Evolutionary conservation across 1,139 yeast genomes (phyloP).

Genomic region (Suhomyces coccinellae): DNA sequence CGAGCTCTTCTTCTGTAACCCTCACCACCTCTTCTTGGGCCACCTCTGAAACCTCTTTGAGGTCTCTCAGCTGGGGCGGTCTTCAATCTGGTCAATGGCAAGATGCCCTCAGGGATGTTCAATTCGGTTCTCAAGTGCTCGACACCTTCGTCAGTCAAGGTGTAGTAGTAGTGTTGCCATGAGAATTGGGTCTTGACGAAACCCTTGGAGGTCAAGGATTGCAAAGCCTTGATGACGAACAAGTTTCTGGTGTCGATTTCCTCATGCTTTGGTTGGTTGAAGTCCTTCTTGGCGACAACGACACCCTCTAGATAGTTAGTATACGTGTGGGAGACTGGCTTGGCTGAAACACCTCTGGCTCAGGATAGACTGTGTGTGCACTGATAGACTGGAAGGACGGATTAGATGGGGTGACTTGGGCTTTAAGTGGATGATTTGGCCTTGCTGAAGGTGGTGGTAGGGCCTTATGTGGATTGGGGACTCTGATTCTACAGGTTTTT

Average conservation of each 20-base stretch:
- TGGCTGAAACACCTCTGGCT: too few relatives aligned
- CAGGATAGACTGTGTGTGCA: too few relatives aligned
- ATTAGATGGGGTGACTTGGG: too few relatives aligned
- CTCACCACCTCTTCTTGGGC: slow-evolving; percentile 38
- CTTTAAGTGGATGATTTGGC: too few relatives aligned
- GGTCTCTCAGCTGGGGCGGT: slow-evolving; percentile 86
- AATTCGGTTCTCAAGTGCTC: slow-evolving; percentile 98
- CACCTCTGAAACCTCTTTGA: slow-evolving; percentile 51
- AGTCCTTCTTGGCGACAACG: slow-evolving; percentile 99
- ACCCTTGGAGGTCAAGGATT: slow-evolving; percentile 98
- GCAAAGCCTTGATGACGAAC: slow-evolving; percentile 98
- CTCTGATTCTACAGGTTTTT: too few relatives aligned
- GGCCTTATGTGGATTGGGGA: too few relatives aligned
- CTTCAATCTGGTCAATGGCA: slow-evolving; percentile 98
- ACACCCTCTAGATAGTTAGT: slow-evolving; percentile 82
- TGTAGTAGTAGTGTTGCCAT: slow-evolving; percentile 99
- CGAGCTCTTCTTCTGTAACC: slow-evolving; percentile 51
- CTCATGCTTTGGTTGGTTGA: slow-evolving; percentile 96
- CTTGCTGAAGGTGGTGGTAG: too few relatives aligned
- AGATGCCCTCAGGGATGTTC: slow-evolving; percentile 97
- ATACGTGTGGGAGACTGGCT: slow-evolving; percentile 13
- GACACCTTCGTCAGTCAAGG: slow-evolving; percentile 99
- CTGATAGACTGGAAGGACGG: too few relatives aligned
- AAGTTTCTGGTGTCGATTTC: slow-evolving; percentile 98
- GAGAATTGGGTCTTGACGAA: slow-evolving; percentile 99